Evolutionary conservation across 257 asterid genomes (phyloP), one percentile per base, ranked within the genome.

Genomic region (Verbena officinalis): DNA sequence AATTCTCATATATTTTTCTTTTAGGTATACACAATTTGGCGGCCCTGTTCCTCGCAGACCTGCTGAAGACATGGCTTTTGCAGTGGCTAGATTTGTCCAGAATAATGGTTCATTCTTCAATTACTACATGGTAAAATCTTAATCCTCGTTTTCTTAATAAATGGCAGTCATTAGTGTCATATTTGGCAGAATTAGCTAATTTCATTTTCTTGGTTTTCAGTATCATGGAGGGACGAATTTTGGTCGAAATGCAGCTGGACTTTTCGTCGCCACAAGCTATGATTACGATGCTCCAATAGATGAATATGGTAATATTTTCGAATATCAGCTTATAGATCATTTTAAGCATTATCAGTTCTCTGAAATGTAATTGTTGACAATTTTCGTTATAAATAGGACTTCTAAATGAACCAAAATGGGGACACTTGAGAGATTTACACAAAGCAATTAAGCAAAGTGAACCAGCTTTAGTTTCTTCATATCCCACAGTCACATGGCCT

Each of bases 161-260:
- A 67, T 14, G 61, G 5, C 17, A 19, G 23, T 49, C 33, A 27
- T 60, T 17, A 8, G 19, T 38, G 14, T 48, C 45, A 16, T 66
- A 23, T 33, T 3, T 24, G 27, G 14, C 34, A 59, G 27, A 59
- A 36, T 64, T 65, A 22, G 43, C 34, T 9, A 36, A 17, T 55
- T 57, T 17, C 24, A 11, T 27, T 19, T 49, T 44, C n/a, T 50
- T 54, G 48, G 58, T 75, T 49, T 49, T 6, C 78, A 91, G 98
- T 91, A 88, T 67, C 98, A 91, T 15, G 98, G 96, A 45, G 98
- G 96, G 52, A 91, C 98, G 8, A 91, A 91, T 70, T 86, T 91
- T 59, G 98, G 95, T 31, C 78, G 96, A 56, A 78, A 84, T 53
- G 75, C 90, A 39, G 75, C 95, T 59, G 98, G 98, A 48, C 96